These are phyloP conservation scores for Lunasporangiospora selenospora DNA, from an alignment of 192 early-diverging fungal genomes.

Conservation along the genomic window DNA sequence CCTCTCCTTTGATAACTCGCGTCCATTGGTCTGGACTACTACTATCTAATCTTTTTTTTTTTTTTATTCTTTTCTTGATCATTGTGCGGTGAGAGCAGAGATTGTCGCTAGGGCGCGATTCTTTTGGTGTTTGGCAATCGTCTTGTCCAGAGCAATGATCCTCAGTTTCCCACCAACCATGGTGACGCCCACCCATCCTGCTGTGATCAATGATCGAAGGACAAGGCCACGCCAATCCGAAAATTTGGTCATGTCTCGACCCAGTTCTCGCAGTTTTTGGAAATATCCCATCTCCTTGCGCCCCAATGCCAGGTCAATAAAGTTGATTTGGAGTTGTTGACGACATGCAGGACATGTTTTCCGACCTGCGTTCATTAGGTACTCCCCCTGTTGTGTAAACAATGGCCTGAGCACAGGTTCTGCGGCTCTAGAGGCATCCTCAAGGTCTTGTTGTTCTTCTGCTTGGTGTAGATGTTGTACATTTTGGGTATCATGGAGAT, in stretches of 20 bases:
- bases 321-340: conserved; percentile 37
- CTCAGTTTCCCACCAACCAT: conserved; percentile 40
- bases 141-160: conserved; percentile 43
- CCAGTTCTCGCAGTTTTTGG: conserved; percentile 23
- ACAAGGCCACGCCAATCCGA: conserved; percentile 41
- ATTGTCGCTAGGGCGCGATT: conserved; percentile 28
- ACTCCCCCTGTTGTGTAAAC: conserved; percentile 29
- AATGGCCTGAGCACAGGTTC: conserved; percentile 34
- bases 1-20: too few relatives aligned
- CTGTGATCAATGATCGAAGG: conserved; percentile 35
- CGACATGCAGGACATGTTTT: conserved; percentile 44
- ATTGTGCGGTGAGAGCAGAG: conserved; percentile 9
- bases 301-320: conserved; percentile 36
- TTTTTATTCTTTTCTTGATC: too few relatives aligned
- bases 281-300: conserved; percentile 32
- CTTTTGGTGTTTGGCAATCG: conserved; percentile 31
- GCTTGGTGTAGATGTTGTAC: conserved; percentile 8
- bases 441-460: conserved; percentile 3
- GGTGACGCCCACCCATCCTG: conserved; percentile 41
- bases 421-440: conserved; percentile 7
- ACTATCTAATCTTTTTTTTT: too few relatives aligned
- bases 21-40: too few relatives aligned
- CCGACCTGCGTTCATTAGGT: conserved; percentile 24
- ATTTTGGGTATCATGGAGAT: too few relatives aligned
- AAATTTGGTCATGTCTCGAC: conserved; percentile 40